phyloP scores from a whole-genome alignment of 257 asterid species.

The Plantago ovata region DNA sequence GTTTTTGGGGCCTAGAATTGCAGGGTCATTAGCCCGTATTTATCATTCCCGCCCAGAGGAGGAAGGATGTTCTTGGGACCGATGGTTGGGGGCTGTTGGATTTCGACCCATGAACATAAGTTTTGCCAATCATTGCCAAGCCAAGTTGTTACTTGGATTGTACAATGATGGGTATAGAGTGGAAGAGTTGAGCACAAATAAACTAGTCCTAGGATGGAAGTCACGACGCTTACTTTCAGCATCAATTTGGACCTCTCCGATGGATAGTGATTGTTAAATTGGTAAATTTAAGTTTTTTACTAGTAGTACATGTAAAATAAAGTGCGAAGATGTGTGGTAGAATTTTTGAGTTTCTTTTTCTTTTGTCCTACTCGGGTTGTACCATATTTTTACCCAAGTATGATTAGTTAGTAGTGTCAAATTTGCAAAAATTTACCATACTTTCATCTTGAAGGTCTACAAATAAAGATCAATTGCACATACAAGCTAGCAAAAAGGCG shows the following conservation, averaged over 20 bases:
- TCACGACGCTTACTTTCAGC: slow-evolving; percentile 75
- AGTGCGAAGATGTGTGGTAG: neutral
- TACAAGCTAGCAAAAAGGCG: too few relatives aligned
- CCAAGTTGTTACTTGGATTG: slow-evolving; percentile 60
- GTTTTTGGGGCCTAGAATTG: slow-evolving; percentile 58
- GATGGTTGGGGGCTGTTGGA: slow-evolving; percentile 52
- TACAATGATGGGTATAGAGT: slow-evolving; percentile 79
- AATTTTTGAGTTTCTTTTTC: neutral
- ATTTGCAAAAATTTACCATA: too few relatives aligned
- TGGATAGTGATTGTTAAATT: slow-evolving; percentile 21
- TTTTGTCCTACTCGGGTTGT: neutral
- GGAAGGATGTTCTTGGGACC: slow-evolving; percentile 41
- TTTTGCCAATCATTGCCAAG: slow-evolving; percentile 78
- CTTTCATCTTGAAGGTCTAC: slow-evolving; percentile 3
- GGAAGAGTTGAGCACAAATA: slow-evolving; percentile 59
- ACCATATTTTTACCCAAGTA: slow-evolving; percentile 1
- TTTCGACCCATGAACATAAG: slow-evolving; percentile 39
- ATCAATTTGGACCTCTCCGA: slow-evolving; percentile 64
- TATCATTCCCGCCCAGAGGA: slow-evolving; percentile 32
- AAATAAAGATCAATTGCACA: neutral
- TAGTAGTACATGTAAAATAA: neutral
- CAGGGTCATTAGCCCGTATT: slow-evolving; percentile 46
- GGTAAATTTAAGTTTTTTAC: neutral
- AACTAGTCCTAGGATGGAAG: slow-evolving; percentile 76
- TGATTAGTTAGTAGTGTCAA: neutral